Conservation (phyloP, 2,329 filamentous ascomycete genomes). For the Zasmidium angulare region DNA sequence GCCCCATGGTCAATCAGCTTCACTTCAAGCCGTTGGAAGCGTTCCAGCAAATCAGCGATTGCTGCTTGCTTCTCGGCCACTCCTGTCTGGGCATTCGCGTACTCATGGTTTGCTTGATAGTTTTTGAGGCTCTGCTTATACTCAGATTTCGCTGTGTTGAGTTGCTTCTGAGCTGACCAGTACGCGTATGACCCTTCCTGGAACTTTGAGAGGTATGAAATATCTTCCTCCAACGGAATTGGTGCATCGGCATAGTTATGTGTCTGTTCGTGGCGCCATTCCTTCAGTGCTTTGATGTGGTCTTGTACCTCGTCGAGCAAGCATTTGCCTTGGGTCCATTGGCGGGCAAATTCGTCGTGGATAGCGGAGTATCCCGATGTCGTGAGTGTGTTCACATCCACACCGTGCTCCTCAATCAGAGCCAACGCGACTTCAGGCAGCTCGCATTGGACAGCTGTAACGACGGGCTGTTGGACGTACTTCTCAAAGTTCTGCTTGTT, state of each 20-base stretch:
- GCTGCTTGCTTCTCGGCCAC: constrained; percentile 56
- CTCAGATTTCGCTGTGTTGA: constrained; percentile 38
- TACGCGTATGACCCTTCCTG: constrained; percentile 60
- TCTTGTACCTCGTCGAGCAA: constrained; percentile 62
- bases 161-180: constrained; percentile 49
- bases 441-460: constrained; percentile 58
- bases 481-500: constrained; percentile 53
- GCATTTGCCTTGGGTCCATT: constrained; percentile 45
- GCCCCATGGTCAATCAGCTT: constrained; percentile 58
- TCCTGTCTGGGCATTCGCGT: constrained; percentile 26
- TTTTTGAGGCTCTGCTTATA: constrained; percentile 28
- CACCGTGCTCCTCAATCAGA: constrained; percentile 59
- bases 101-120: constrained; percentile 27
- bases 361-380: constrained; percentile 33
- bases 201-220: constrained; percentile 53
- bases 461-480: constrained; percentile 63
- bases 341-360: constrained; percentile 36
- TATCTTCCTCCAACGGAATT: constrained; percentile 43
- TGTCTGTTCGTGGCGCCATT: constrained; percentile 43
- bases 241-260: constrained; percentile 23
- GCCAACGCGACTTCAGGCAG: constrained; percentile 54
- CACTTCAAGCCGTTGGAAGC: constrained; percentile 58
- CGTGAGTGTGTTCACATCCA: constrained; percentile 63
- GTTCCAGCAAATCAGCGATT: constrained; percentile 51
- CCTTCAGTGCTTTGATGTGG: constrained; percentile 52